Base-by-base conservation (phyloP, 2,329 filamentous ascomycete genomes). In the Colletotrichum australisinense region DNA sequence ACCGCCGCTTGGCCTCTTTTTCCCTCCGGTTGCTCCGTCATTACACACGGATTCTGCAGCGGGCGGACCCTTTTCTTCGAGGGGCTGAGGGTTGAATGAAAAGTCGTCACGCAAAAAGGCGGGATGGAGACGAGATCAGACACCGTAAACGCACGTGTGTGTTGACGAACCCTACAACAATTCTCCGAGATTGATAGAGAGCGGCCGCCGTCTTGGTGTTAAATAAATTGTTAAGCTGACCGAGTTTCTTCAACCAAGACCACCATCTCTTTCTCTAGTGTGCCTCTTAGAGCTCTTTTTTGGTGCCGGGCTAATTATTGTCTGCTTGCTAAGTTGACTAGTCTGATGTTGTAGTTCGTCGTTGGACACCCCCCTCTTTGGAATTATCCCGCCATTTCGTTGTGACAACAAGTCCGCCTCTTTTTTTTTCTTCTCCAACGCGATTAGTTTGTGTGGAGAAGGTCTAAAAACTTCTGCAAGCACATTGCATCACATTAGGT, bases 41-140 rank as follows among this genome's bases (percentile, higher is more conserved):
- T 53, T 32, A 60, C 59, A 64, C 66, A 69, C 70, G 70, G n/a
- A 55, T 73, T 70, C 70, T 73, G 70, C 66, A 73, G 59, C 55
- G 59, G n/a, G 19, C 30, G 22, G 38, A 8, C 62, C 19, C 14
- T 6, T 16, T 30, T 19, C 14, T 12, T 16, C 5, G 42, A 8
- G 42, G 19, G 42, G 42, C 5, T 30, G 24, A 26, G 32, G 38
- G 19, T 49, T 22, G 19, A 11, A 11, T 7, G 38, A 38, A 42
- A 7, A 16, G 38, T 42, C 60, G 19, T 35, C 46, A 30, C 57
- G 57, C 9, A 35, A 19, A 9, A 7, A 19, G n/a, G 57, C 19
- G 32, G n/a, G 57, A 28, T 46, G 32, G n/a, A 22, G 5, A 30
- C 8, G 26, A 28, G n/a, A n/a, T n/a, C 12, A 32, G 60, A 28